phyloP scores from a whole-genome alignment of 2,329 filamentous ascomycete species.

The Diplodia mutila region DNA sequence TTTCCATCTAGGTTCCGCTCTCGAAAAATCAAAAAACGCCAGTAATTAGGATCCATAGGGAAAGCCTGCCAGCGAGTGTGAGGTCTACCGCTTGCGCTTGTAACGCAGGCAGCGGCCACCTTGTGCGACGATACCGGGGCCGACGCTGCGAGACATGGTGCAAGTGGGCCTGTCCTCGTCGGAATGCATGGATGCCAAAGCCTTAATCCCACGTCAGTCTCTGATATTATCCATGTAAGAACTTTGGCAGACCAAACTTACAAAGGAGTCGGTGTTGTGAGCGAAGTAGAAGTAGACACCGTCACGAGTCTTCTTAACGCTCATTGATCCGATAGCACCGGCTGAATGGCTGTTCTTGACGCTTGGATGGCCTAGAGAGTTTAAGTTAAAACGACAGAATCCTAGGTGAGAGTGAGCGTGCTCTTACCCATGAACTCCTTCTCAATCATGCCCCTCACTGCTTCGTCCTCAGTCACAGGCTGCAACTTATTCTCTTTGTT shows the following conservation, averaged over 20 bases:
- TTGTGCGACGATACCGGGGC: constrained; percentile 57
- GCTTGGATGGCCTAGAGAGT: constrained; percentile 69
- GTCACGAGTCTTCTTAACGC: constrained; percentile 78
- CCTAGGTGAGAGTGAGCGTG: neutral
- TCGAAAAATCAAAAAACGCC: neutral
- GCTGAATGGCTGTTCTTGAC: constrained; percentile 77
- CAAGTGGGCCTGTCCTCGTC: constrained; percentile 74
- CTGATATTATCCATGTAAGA: neutral
- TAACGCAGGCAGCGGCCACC: constrained; percentile 55
- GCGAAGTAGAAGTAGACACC: constrained; percentile 89
- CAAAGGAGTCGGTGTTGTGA: constrained; percentile 89
- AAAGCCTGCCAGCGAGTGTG: neutral
- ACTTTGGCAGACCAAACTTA: constrained; percentile 37
- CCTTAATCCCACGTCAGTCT: constrained; percentile 45
- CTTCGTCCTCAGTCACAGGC: constrained; percentile 74
- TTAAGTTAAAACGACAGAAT: constrained; percentile 2
- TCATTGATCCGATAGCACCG: constrained; percentile 89
- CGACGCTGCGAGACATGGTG: constrained; percentile 80
- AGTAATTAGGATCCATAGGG: neutral
- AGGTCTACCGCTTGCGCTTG: constrained; percentile 34
- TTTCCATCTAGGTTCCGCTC: neutral
- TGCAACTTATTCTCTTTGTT: constrained; percentile 61
- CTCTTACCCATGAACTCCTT: constrained; percentile 82
- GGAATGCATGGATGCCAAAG: constrained; percentile 85
- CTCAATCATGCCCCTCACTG: constrained; percentile 75